Base-by-base conservation (phyloP, 352 stramenopile genomes). In the Phytophthora lateralis region DNA sequence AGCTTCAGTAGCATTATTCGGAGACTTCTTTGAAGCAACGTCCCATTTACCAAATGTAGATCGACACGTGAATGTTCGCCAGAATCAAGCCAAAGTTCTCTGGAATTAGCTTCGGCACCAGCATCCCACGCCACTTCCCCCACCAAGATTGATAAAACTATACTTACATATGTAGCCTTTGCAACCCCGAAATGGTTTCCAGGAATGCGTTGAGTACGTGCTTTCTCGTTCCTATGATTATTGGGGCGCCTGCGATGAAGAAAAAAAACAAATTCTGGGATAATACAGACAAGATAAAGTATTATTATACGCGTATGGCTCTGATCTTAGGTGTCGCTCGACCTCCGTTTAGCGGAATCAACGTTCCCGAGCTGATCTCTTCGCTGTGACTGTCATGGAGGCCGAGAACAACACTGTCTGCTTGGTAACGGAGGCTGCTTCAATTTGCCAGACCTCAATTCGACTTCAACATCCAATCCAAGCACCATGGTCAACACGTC, bases 121-220 rank as follows among this genome's bases (percentile, higher is more conserved):
- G 26, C 11, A 52, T 52, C 38, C 11, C 57, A 60, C 45, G 34
- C 21, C 10, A 18, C 29, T 29, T 35, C 8, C 20, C n/a, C 42
- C 39, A 26, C 39, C 17, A 21, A 45, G 38, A 12, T 24, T 1
- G 26, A 29, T 29, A 29, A 3, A 44, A 24, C 21, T 24, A 24
- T 24, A 24, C 21, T 24, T 24, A 3, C 3, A 24, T 3, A 24
- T 24, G 21, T 39, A 20, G 27, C 24, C 48, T 26, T 32, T 27
- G 27, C 32, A 6, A 17, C 21, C 58, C 41, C 49, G 50, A 61
- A 61, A 66, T 61, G 50, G 18, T n/a, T 55, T 55, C 50, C 60
- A 44, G 50, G 42, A 61, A 55, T 6, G 26, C 12, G 24, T 55
- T 14, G 14, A 21, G 37, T 42, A 42, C 37, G 5, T 42, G 5